These are phyloP conservation scores for Potentilla sterilis DNA, from an alignment of 306 rosid species.

Conservation along the genomic window DNA sequence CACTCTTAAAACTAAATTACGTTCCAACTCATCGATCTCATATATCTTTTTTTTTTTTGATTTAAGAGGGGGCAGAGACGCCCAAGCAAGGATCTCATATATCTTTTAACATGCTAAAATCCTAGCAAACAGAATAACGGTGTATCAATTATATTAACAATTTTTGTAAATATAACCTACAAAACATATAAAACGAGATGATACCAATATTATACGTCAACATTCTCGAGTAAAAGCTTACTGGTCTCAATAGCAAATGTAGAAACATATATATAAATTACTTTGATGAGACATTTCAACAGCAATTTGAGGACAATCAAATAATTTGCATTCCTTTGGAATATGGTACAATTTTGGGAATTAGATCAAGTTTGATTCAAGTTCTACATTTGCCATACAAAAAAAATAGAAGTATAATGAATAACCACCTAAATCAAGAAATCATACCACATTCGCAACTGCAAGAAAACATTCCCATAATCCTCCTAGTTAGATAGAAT, in stretches of 20 bases:
- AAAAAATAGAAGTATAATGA: not conserved
- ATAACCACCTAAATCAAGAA: not conserved
- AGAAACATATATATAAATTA: not conserved
- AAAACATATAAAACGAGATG: no score
- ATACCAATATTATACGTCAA: not conserved
- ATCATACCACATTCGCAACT: not conserved
- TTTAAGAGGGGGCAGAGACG: no score
- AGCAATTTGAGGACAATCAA: not conserved
- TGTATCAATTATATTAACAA: no score
- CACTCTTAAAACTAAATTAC: no score
- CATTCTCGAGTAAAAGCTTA: not conserved
- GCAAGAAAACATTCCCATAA: not conserved
- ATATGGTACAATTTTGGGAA: not conserved
- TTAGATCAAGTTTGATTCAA: not conserved
- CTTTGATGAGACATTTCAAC: not conserved
- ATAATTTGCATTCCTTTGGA: not conserved
- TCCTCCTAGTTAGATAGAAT: conserved; percentile 15
- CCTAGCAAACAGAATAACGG: no score
- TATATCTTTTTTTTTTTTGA: no score
- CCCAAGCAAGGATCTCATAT: no score
- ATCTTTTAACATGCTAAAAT: no score
- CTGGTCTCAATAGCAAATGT: not conserved
- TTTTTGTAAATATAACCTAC: no score
- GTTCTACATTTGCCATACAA: not conserved
- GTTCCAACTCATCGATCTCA: no score